phyloP scores from a whole-genome alignment of 1,139 yeast genomes.

The Geotrichum restrictum region DNA sequence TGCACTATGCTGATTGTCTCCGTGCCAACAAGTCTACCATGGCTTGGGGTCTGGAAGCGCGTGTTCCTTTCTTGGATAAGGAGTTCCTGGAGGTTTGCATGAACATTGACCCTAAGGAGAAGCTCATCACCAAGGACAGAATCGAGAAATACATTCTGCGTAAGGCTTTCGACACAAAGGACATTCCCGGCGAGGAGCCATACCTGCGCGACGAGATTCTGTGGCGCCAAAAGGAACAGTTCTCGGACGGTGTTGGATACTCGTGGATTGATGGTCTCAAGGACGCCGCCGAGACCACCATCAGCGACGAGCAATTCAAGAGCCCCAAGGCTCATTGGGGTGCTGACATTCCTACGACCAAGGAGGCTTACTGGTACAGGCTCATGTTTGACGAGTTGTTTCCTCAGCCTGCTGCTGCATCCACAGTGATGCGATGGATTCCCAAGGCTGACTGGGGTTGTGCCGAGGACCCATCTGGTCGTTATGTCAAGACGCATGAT shows the following conservation, averaged over 20 bases:
- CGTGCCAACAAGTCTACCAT: slow-evolving; percentile 98
- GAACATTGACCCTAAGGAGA: slow-evolving; percentile 92
- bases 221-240: slow-evolving; percentile 99
- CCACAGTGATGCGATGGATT: slow-evolving; percentile 98
- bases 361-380: slow-evolving; percentile 99
- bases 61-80: slow-evolving; percentile 97
- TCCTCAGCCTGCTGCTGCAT: slow-evolving; percentile 86
- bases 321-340: slow-evolving; percentile 97
- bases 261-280: slow-evolving; percentile 98
- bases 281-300: slow-evolving; percentile 85
- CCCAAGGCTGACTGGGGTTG: slow-evolving; percentile 99
- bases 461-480: slow-evolving; percentile 96
- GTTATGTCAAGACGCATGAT: slow-evolving; percentile 81
- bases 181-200: slow-evolving; percentile 63
- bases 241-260: slow-evolving; percentile 98
- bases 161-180: slow-evolving; percentile 93
- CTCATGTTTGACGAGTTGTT: slow-evolving; percentile 89
- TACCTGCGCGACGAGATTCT: slow-evolving; percentile 93
- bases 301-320: slow-evolving; percentile 84
- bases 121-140: slow-evolving; percentile 69
- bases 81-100: slow-evolving; percentile 85
- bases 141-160: slow-evolving; percentile 94
- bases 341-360: slow-evolving; percentile 85
- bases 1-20: slow-evolving; percentile 93
- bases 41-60: slow-evolving; percentile 99